Conservation (phyloP, 2,329 filamentous ascomycete genomes). For the Colletotrichum orchidophilum region DNA sequence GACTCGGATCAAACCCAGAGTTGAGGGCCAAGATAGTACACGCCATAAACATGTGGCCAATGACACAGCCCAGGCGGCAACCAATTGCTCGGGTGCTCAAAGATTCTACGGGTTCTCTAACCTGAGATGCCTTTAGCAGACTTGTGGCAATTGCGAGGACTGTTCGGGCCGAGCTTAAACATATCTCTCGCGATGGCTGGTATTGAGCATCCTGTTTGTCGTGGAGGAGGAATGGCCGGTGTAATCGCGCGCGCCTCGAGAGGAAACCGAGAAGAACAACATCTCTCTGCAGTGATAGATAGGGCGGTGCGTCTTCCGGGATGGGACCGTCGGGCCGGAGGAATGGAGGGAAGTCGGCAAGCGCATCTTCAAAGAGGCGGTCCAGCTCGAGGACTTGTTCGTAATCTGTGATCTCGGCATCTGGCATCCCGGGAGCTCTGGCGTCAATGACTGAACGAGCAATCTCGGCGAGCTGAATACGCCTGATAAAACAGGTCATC, state of each 20-base stretch:
- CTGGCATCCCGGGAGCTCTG: slow-evolving; percentile 38
- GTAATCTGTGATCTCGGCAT: slow-evolving; percentile 44
- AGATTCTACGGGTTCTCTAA: background rate
- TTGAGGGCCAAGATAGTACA: slow-evolving; percentile 37
- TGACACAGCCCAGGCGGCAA: slow-evolving; percentile 35
- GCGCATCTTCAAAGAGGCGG: slow-evolving; percentile 36
- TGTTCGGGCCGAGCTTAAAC: slow-evolving; percentile 38
- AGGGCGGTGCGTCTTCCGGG: slow-evolving; percentile 24
- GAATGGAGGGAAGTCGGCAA: slow-evolving; percentile 35
- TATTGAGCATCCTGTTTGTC: slow-evolving; percentile 19
- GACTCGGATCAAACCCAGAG: slow-evolving; percentile 15
- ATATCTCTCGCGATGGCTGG: slow-evolving; percentile 32
- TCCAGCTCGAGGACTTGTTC: slow-evolving; percentile 45
- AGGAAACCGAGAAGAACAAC: slow-evolving; percentile 37
- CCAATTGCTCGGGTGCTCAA: background rate
- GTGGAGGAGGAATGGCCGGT: slow-evolving; percentile 40
- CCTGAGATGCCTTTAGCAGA: slow-evolving; percentile 31
- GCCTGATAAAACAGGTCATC: slow-evolving; percentile 49
- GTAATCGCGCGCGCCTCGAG: slow-evolving; percentile 39
- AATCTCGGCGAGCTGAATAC: slow-evolving; percentile 49
- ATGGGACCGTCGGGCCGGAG: slow-evolving; percentile 32
- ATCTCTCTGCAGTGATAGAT: slow-evolving; percentile 36
- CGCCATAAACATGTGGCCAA: slow-evolving; percentile 38
- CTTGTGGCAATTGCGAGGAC: slow-evolving; percentile 36
- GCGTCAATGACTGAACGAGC: slow-evolving; percentile 47